Evolutionary conservation across 2,329 filamentous ascomycete species (phyloP).

Genomic region (Teratosphaeriaceae sp.): DNA sequence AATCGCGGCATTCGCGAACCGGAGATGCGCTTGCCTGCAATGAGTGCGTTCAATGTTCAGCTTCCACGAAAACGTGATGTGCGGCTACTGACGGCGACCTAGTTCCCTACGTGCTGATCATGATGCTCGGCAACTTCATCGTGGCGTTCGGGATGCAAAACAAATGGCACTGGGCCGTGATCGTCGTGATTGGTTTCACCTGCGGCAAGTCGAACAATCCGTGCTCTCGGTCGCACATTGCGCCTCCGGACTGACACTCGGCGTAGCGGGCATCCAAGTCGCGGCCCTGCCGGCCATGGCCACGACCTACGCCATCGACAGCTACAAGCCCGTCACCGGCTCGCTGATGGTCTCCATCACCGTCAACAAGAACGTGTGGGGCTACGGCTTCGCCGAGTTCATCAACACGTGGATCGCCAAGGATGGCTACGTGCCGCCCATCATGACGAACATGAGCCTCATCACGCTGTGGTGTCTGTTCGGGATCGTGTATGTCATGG

Average conservation of each 20-base stretch:
- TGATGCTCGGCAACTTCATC: conserved; percentile 52
- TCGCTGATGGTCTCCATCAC: conserved; percentile 55
- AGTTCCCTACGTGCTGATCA: conserved; percentile 50
- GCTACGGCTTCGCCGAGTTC: conserved; percentile 47
- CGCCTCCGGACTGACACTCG: neutral
- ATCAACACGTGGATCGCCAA: conserved; percentile 36
- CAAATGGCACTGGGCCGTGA: conserved; percentile 45
- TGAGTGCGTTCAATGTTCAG: conserved; percentile 11
- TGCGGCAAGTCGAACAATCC: too few species aligned
- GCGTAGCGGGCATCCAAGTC: conserved; percentile 43
- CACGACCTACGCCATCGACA: conserved; percentile 55
- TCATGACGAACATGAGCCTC: conserved; percentile 54
- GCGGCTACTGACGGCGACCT: neutral
- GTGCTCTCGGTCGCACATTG: too few species aligned
- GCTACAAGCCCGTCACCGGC: conserved; percentile 57
- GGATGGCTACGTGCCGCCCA: conserved; percentile 32
- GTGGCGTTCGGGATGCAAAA: conserved; percentile 34
- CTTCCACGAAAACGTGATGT: conserved; percentile 13
- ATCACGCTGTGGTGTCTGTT: conserved; percentile 48
- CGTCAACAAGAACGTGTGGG: conserved; percentile 59
- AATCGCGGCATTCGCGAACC: conserved; percentile 53
- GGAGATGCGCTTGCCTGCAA: conserved; percentile 51
- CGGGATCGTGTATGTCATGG: conserved; percentile 34
- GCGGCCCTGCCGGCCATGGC: conserved; percentile 54
- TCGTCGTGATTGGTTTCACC: conserved; percentile 54